Evolutionary conservation across 1,284 basidiomycete genomes (phyloP).

Genomic region (Ganoderma lingzhi): DNA sequence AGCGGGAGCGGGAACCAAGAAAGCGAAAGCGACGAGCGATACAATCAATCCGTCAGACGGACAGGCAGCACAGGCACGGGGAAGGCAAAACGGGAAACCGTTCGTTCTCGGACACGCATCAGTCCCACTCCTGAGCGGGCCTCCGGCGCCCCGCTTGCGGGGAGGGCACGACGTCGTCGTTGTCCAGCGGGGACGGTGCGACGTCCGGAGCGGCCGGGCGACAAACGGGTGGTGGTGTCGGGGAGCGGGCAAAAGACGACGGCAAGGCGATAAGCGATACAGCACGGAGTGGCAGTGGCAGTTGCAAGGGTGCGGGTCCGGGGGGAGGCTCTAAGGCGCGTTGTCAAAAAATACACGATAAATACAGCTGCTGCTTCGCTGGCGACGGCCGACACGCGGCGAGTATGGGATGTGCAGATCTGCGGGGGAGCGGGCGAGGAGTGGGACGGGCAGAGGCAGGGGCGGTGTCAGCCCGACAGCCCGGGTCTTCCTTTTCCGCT

Average conservation of each 20-base stretch:
- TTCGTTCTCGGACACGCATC: conserved; percentile 17
- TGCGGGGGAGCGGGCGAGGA: no score
- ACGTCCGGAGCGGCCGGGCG: background rate
- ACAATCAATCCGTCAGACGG: conserved; percentile 22
- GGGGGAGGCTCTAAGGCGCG: conserved; percentile 10
- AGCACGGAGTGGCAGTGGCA: conserved; percentile 6
- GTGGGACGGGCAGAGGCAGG: background rate
- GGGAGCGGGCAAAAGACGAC: background rate
- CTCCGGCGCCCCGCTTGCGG: background rate
- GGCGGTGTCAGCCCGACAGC: background rate
- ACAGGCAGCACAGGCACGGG: background rate
- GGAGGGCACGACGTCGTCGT: background rate
- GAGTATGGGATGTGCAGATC: background rate
- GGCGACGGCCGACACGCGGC: background rate
- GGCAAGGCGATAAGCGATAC: conserved; percentile 19
- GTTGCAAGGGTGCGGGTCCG: background rate
- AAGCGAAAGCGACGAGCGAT: conserved; percentile 29
- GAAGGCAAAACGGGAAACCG: conserved; percentile 6
- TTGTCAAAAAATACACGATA: conserved; percentile 35
- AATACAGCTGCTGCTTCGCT: conserved; percentile 26
- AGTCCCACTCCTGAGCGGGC: conserved; percentile 22
- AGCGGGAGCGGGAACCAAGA: conserved; percentile 24
- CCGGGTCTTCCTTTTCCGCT: background rate
- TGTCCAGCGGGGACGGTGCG: background rate
- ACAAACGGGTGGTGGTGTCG: background rate